Evolutionary conservation across 2,329 filamentous ascomycete genomes (phyloP), one percentile per base, ranked within the genome.

Genomic region (Diaporthe helianthi): DNA sequence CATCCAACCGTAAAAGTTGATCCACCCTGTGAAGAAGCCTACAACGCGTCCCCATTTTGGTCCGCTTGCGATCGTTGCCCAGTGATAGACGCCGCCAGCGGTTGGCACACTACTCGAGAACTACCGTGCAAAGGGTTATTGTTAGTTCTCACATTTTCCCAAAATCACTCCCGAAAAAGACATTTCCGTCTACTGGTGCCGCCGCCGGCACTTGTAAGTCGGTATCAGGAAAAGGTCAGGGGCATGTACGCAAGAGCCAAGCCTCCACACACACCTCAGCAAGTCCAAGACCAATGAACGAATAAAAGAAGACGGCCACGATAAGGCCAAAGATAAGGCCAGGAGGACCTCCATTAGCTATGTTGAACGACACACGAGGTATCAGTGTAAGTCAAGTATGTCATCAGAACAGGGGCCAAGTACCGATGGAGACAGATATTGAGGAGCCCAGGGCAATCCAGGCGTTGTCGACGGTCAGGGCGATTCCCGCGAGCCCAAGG

Each of bases 391-490:
- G 52, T 68, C 33, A 19, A 47, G 26, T 13, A 46, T 63, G 31
- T 49, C 44, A 63, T 65, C 4, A 24, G 15, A 41, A 49, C 51
- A 31, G 51, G 61, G 60, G 17, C 17, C 31, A 10, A 52, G 13
- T 77, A 83, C 80, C 77, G 47, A 86, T 83, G 6, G 83, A 83
- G 55, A 88, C 80, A 5, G 84, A 84, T 47, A 90, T 83, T 65
- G 87, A 89, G 15, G 88, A 88, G 66, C 87, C 89, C 69, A 90
- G 79, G 7, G 88, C 87, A 66, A 88, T 84, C 88, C 88, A 91
- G 22, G 88, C 88, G 74, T 89, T 90, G 76, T 89, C 88, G 29
- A 89, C 86, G 1, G 87, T 90, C 63, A 90, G 78, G 0, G 86
- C 88, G 54, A 88, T 82, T 29, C 86, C 87, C 64, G 87, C 87